Percentiles rank a stretch among this genome's conserved stretches.
Evolutionary conservation across 1,139 yeast genomes (phyloP).

Genomic region (Suhomyces maxii): DNA sequence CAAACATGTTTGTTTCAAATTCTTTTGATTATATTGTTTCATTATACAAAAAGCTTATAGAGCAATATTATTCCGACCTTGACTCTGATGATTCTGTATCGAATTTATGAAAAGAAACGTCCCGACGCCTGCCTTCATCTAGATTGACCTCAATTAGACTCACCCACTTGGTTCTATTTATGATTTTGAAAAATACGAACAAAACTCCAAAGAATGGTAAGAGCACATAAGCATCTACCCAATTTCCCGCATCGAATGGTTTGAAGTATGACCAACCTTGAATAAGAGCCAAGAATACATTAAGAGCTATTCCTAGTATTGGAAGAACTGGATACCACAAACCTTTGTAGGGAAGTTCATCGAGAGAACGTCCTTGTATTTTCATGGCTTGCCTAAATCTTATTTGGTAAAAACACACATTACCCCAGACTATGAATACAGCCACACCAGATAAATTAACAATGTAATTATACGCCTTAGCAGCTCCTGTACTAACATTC

Average conservation of each 20-base stretch:
- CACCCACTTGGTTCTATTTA: conserved; percentile 46
- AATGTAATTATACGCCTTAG: conserved; percentile 53
- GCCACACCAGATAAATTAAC: conserved; percentile 58
- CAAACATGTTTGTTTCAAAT: too few relatives aligned
- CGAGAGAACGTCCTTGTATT: conserved; percentile 44
- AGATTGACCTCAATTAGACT: conserved; percentile 46
- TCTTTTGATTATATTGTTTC: too few relatives aligned
- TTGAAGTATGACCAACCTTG: conserved; percentile 70
- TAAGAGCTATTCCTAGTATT: conserved; percentile 49
- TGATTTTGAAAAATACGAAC: conserved; percentile 40
- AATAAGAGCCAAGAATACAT: conserved; percentile 55
- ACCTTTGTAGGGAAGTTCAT: conserved; percentile 56
- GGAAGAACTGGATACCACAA: conserved; percentile 55
- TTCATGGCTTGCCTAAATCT: conserved; percentile 54
- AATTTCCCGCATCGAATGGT: conserved; percentile 60
- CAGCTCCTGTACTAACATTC: conserved; percentile 53
- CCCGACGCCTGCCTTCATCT: conserved; percentile 41
- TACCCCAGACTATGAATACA: conserved; percentile 55
- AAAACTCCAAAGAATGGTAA: conserved; percentile 55
- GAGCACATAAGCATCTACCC: conserved; percentile 66
- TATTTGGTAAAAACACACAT: conserved; percentile 43
- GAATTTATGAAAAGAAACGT: conserved; percentile 12
- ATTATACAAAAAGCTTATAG: too few relatives aligned
- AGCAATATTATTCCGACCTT: too few relatives aligned
- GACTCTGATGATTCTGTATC: not conserved